phyloP scores from a whole-genome alignment of 2,329 filamentous ascomycete genomes.

The Sclerotinia glacialis region DNA sequence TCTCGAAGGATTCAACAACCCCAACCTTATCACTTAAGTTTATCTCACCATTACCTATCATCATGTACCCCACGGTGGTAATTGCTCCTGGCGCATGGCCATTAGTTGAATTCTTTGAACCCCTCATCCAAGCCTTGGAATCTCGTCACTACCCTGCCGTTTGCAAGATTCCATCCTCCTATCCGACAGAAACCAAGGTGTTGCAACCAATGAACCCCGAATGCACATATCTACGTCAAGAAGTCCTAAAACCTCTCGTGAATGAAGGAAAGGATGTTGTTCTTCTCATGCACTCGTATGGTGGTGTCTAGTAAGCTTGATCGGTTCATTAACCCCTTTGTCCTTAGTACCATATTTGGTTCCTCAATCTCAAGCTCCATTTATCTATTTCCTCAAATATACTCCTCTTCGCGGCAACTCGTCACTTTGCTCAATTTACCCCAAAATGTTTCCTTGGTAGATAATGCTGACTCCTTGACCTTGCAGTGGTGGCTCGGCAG shows the following conservation, averaged over 20 bases:
- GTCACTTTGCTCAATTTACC: no score
- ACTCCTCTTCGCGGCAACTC: background rate
- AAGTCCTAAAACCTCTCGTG: background rate
- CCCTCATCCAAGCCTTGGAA: background rate
- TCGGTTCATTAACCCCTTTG: background rate
- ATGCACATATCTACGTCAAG: background rate
- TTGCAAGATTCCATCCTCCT: background rate
- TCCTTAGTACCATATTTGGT: no score
- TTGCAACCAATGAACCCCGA: background rate
- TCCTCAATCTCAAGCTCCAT: background rate
- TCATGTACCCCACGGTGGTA: background rate
- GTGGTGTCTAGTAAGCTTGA: background rate
- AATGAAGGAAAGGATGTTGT: constrained; percentile 9
- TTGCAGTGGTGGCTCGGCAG: background rate
- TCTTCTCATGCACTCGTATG: constrained; percentile 9
- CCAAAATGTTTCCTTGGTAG: no score
- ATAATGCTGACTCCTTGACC: no score
- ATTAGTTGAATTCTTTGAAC: background rate
- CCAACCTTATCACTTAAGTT: background rate
- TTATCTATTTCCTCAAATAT: background rate
- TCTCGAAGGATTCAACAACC: background rate
- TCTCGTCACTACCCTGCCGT: background rate
- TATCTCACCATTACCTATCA: background rate
- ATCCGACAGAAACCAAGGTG: background rate
- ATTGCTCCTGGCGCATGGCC: constrained; percentile 9